Evolutionary conservation across 2,329 filamentous ascomycete species (phyloP).

Genomic region (Daldinia eschscholtzii): DNA sequence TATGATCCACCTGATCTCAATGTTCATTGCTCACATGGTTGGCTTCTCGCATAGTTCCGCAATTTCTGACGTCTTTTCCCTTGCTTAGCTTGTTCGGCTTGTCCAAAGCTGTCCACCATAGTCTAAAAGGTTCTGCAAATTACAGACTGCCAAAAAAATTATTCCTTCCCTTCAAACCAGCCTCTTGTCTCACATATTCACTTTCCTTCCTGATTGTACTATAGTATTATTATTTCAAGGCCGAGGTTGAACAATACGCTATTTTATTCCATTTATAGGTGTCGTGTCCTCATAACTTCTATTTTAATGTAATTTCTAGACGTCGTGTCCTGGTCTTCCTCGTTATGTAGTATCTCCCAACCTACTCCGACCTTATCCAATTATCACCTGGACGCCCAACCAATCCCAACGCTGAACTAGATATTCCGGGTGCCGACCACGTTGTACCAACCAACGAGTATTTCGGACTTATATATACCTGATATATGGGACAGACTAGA

Average conservation of each 20-base stretch:
- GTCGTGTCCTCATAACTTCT: neutral
- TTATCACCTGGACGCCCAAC: neutral
- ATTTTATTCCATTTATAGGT: neutral
- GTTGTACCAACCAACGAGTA: neutral
- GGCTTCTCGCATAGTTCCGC: constrained; percentile 28
- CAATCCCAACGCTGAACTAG: neutral
- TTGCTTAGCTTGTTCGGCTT: neutral
- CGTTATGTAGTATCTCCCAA: constrained; percentile 5
- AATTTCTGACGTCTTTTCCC: constrained; percentile 31
- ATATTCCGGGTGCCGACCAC: neutral
- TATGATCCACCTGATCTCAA: constrained; percentile 35
- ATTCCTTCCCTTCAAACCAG: neutral
- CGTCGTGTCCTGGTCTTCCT: neutral
- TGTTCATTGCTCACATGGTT: constrained; percentile 37
- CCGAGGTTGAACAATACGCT: neutral
- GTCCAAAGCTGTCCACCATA: neutral
- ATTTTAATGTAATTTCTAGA: constrained; percentile 1
- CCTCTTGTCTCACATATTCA: neutral
- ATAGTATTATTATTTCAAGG: neutral
- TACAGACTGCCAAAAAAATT: neutral
- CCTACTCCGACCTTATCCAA: neutral
- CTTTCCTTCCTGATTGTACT: neutral
- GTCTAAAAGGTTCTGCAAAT: neutral
- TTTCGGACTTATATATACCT: constrained; percentile 1
- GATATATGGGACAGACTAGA: constrained; percentile 14